phyloP scores from a whole-genome alignment of 1,284 basidiomycete genomes.

The Sporisorium graminicola region DNA sequence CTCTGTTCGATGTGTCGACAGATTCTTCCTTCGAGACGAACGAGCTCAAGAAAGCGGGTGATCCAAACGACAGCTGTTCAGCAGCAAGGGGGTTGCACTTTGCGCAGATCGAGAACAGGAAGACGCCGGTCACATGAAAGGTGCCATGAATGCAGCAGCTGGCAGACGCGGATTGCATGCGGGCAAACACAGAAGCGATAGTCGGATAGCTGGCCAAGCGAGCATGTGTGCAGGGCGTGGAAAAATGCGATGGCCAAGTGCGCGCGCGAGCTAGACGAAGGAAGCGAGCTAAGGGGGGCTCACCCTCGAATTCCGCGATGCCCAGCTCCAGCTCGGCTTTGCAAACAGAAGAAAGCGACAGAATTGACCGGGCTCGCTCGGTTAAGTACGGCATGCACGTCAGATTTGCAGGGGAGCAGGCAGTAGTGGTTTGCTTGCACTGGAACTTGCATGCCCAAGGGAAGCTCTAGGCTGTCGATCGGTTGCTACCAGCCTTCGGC shows the following conservation, averaged over 20 bases:
- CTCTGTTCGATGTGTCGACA: no score
- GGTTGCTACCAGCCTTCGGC: no score
- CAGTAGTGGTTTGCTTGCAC: no score
- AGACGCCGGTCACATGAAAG: conserved; percentile 1
- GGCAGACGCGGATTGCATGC: background rate
- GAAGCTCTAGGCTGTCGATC: no score
- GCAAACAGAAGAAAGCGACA: background rate
- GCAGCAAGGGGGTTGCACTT: background rate
- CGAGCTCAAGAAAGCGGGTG: background rate
- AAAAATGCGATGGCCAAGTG: background rate
- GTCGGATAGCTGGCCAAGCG: background rate
- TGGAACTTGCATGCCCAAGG: no score
- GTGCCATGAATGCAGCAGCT: background rate
- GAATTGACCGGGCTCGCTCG: background rate
- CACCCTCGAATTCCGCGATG: background rate
- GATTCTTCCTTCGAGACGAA: background rate
- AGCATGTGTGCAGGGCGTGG: background rate
- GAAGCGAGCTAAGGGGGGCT: background rate
- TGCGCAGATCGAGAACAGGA: background rate
- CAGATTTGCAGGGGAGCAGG: background rate
- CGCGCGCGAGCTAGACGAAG: background rate
- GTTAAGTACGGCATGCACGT: conserved; percentile 3
- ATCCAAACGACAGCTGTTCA: background rate
- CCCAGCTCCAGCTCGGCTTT: no score
- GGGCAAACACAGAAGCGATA: background rate